Evolutionary conservation across 768 basidiomycete genomes (phyloP).

Genomic region (Pleurotus tuoliensis): DNA sequence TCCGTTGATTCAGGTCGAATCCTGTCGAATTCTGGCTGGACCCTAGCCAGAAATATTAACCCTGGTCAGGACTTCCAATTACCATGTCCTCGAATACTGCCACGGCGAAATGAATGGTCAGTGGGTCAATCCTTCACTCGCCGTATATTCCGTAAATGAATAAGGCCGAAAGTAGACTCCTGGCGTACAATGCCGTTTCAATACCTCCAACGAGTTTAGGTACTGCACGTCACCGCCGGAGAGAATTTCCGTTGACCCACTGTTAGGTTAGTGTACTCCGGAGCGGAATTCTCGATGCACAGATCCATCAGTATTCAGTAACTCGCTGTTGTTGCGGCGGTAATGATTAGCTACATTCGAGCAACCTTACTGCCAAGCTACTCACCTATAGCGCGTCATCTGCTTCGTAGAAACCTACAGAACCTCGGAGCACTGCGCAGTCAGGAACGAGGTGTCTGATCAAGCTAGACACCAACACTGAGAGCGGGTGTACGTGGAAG

Average conservation of each 20-base stretch:
- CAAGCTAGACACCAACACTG: neutral
- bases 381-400: neutral
- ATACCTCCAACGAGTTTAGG: neutral
- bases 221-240: neutral
- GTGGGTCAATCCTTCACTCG: neutral
- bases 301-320: too few species aligned
- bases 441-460: constrained; percentile 2
- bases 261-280: neutral
- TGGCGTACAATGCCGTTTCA: too few species aligned
- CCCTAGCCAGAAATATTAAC: too few species aligned
- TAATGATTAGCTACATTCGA: neutral
- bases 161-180: neutral
- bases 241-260: neutral
- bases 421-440: constrained; percentile 2
- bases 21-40: too few species aligned
- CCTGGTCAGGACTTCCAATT: too few species aligned
- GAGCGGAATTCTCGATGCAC: too few species aligned
- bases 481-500: constrained; percentile 6
- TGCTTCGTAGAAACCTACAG: neutral
- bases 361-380: neutral
- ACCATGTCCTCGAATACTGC: too few species aligned
- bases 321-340: neutral
- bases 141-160: neutral
- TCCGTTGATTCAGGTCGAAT: too few species aligned
- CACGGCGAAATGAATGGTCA: too few species aligned